Conservation (phyloP, 129 eudicot species). For the Ambrosia artemisiifolia region DNA sequence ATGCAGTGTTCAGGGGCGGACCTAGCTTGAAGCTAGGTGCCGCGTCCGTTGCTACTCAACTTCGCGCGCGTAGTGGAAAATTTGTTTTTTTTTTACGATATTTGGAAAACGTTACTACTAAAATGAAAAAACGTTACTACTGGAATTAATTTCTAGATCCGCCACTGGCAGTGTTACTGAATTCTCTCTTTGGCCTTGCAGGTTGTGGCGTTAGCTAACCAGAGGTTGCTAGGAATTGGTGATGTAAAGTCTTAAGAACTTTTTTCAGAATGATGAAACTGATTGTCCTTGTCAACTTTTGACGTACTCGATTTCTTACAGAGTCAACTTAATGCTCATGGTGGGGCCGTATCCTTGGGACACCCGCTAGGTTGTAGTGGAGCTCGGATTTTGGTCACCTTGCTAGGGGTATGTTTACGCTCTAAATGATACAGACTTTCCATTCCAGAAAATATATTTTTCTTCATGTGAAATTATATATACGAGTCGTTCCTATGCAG, state of each 20-base stretch:
- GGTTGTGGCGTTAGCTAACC: slow-evolving; percentile 97
- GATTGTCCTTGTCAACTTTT: neutral
- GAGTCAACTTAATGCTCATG: slow-evolving; percentile 78
- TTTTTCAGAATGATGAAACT: neutral
- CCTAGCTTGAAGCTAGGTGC: too few species aligned
- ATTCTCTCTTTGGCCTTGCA: slow-evolving; percentile 27
- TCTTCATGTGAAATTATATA: neutral
- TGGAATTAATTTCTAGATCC: too few species aligned
- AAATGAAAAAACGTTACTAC: too few species aligned
- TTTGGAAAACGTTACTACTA: too few species aligned
- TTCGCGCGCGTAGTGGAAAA: too few species aligned
- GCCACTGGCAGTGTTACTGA: neutral
- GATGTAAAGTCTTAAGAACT: slow-evolving; percentile 55
- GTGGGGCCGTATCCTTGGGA: slow-evolving; percentile 97
- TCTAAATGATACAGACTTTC: neutral
- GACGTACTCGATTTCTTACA: slow-evolving; percentile 18
- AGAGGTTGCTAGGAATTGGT: slow-evolving; percentile 65
- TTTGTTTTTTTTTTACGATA: too few species aligned
- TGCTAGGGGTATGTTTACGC: slow-evolving; percentile 63
- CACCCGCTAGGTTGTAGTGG: slow-evolving; percentile 99
- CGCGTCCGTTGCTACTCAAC: too few species aligned
- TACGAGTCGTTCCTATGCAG: slow-evolving; percentile 30
- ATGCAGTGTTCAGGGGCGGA: neutral
- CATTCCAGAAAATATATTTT: neutral
- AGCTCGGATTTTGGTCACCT: slow-evolving; percentile 86